Evolutionary conservation across 1,284 basidiomycete genomes (phyloP).

Genomic region (Apiotrichum mycotoxinovorans): DNA sequence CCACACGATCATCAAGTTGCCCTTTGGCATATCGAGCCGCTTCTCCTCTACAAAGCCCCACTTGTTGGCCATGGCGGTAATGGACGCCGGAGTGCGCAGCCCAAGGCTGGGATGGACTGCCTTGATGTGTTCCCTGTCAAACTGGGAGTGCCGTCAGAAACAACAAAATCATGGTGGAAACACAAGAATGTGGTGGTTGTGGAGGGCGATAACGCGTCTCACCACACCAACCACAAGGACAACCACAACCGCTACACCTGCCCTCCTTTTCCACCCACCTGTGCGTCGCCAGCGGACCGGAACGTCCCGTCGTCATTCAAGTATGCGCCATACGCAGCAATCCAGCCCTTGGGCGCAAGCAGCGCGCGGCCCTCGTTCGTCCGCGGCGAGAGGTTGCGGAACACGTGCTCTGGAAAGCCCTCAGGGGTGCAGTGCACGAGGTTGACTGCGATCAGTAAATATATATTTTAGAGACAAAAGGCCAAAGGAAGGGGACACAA

Average conservation of each 20-base stretch:
- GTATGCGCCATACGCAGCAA: conserved; percentile 39
- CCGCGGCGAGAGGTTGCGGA: conserved; percentile 29
- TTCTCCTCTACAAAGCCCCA: conserved; percentile 35
- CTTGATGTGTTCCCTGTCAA: conserved; percentile 33
- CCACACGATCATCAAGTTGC: conserved; percentile 44
- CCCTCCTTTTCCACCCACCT: conserved; percentile 20
- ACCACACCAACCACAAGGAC: too few species aligned
- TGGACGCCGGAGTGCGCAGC: conserved; percentile 26
- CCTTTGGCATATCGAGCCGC: conserved; percentile 35
- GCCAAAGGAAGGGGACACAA: too few species aligned
- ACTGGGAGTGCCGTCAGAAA: conserved; percentile 21
- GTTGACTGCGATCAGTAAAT: conserved; percentile 27
- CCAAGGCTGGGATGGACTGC: conserved; percentile 28
- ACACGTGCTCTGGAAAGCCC: conserved; percentile 33
- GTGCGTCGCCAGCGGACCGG: conserved; percentile 28
- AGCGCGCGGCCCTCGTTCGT: conserved; percentile 7
- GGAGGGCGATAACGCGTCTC: too few species aligned
- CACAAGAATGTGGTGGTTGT: too few species aligned
- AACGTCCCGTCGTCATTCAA: conserved; percentile 36
- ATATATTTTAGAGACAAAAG: too few species aligned
- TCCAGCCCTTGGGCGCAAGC: conserved; percentile 25
- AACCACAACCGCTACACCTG: too few species aligned
- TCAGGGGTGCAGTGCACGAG: conserved; percentile 38
- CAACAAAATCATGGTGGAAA: too few species aligned
- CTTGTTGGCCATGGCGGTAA: conserved; percentile 26